Evolutionary conservation across 176 grass and related monocot genomes (phyloP), one percentile per base, ranked within the genome.

Genomic region (Themeda triandra): DNA sequence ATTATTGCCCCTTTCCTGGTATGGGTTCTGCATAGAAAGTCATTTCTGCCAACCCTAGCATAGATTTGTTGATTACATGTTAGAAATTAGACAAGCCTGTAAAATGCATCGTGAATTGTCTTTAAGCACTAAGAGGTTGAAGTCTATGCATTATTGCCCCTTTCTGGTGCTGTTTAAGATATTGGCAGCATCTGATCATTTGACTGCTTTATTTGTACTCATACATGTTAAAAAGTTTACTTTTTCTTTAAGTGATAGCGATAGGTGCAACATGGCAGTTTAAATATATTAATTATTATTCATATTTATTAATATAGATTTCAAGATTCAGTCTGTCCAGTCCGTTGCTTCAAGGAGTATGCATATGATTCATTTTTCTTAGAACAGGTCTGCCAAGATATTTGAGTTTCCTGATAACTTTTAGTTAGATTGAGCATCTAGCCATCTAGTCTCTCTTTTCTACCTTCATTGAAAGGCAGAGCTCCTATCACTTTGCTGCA

Each of bases 91-190:
- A 71, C 23, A 78, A 60, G 35, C 33, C 24, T 28, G 5, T 35
- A 36, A 14, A 28, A 78, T 23, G 13, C 39, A 63, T 36, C n/a
- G 25, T 33, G 51, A 14, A 71, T 71, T 71, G 79, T 69, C 67
- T 63, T 83, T 15, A 68, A 60, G 67, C 60, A 63, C 69, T 66
- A 80, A 84, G n/a, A 69, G 30, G 32, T 73, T 80, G 44, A 86
- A 79, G 45, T 19, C 48, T n/a, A n/a, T 58, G 11, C n/a, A 66
- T 35, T 73, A 45, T 29, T 78, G 62, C 33, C 66, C 4, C 31
- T 74, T 37, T 15, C 6, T 60, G 29, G 4, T 74, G 69, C 44
- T 73, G 28, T 73, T 82, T 64, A 48, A 86, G 27, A 6, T 63
- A 7, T 32, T 56, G 69, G 68, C 25, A 82, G 53, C 30, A 81